phyloP scores from a whole-genome alignment of 345 rosid species.

The Triadica sebifera region DNA sequence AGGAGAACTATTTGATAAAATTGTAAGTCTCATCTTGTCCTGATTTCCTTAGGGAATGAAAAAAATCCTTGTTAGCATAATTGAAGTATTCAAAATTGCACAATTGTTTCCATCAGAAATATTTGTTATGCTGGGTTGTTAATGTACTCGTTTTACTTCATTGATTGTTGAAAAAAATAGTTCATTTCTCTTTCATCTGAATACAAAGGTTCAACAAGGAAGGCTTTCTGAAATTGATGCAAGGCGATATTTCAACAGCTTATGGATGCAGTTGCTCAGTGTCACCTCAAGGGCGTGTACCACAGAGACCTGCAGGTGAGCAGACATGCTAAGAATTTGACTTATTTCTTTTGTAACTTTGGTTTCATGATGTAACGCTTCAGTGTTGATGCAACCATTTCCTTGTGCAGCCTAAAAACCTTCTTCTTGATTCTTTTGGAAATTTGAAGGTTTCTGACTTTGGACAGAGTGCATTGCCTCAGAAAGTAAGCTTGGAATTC shows the following conservation, averaged over 20 bases:
- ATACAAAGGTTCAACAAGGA: slow-evolving; percentile 59
- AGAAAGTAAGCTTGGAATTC: slow-evolving; percentile 42
- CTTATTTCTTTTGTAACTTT: slow-evolving; percentile 1
- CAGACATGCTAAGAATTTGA: slow-evolving; percentile 9
- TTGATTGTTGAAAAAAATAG: neutral
- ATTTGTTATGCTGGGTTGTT: neutral
- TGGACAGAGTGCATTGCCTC: slow-evolving; percentile 73
- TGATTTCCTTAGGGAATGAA: neutral
- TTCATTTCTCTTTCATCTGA: slow-evolving; percentile 8
- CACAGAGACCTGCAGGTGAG: slow-evolving; percentile 91
- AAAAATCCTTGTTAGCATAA: neutral
- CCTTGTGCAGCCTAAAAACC: slow-evolving; percentile 61
- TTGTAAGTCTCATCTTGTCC: slow-evolving; percentile 46
- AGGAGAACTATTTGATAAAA: slow-evolving; percentile 83
- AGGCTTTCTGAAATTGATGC: slow-evolving; percentile 68
- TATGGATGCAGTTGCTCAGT: slow-evolving; percentile 78
- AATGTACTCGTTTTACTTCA: slow-evolving; percentile 1
- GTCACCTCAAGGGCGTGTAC: slow-evolving; percentile 85
- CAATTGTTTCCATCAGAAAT: neutral
- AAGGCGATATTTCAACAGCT: slow-evolving; percentile 88
- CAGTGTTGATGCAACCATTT: slow-evolving; percentile 17
- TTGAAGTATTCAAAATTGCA: neutral
- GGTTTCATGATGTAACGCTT: slow-evolving; percentile 18
- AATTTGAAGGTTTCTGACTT: slow-evolving; percentile 77
- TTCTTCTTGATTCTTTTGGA: slow-evolving; percentile 62